phyloP scores from a whole-genome alignment of 768 basidiomycete species.

The Russula compacta region DNA sequence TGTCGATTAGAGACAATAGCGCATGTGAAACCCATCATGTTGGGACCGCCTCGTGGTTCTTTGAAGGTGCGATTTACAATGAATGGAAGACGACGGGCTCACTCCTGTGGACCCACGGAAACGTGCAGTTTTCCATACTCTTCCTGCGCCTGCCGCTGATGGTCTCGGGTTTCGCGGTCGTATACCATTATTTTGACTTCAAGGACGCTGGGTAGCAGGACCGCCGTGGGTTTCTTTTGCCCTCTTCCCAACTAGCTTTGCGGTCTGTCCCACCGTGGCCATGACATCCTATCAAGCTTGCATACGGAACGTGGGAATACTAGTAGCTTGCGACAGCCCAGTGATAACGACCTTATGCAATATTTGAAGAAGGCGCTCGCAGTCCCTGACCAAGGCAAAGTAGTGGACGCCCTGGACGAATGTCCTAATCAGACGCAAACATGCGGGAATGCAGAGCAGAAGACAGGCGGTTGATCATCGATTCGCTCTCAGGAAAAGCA shows the following conservation, averaged over 20 bases:
- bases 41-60: neutral
- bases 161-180: neutral
- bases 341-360: neutral
- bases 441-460: neutral
- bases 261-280: neutral
- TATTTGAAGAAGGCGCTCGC: no score
- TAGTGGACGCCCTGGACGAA: no score
- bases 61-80: neutral
- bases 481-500: neutral
- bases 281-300: neutral
- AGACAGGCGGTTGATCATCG: neutral
- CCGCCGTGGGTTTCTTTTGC: neutral
- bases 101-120: neutral
- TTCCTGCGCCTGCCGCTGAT: no score
- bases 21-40: neutral
- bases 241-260: neutral
- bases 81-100: neutral
- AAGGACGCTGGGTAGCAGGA: neutral
- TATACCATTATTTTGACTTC: neutral
- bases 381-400: no score
- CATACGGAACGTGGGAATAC: no score
- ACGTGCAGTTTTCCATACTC: neutral
- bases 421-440: neutral
- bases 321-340: neutral
- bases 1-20: neutral